A percentile compares a stretch with the other conserved stretches of the same genome.
Evolutionary conservation across 176 grass and related monocot species (phyloP).

Genomic region (Guadua angustifolia): DNA sequence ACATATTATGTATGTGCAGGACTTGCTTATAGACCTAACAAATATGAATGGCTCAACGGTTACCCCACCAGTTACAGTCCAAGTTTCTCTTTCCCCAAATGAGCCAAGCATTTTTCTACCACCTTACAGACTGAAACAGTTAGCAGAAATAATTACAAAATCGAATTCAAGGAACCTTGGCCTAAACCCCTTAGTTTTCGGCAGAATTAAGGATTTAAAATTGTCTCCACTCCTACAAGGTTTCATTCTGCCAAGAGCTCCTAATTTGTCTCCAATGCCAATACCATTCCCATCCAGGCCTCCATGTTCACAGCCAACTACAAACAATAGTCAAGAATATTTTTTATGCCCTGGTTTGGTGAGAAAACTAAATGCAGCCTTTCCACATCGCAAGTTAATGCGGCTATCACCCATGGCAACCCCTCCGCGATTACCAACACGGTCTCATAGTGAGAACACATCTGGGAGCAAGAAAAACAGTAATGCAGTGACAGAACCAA

Average conservation of each 20-base stretch:
- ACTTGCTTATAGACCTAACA: constrained; percentile 40
- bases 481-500: constrained; percentile 11
- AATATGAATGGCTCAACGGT: constrained; percentile 59
- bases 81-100: constrained; percentile 34
- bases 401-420: not conserved
- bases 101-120: not conserved
- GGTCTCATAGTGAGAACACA: not conserved
- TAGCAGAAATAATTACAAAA: constrained; percentile 38
- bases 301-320: constrained; percentile 21
- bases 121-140: constrained; percentile 31
- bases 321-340: not conserved
- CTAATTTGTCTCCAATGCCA: constrained; percentile 33
- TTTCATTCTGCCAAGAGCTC: constrained; percentile 19
- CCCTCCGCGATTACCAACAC: not conserved
- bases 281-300: constrained; percentile 3
- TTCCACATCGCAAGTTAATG: constrained; percentile 37
- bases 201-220: constrained; percentile 39
- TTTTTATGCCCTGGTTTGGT: constrained; percentile 39
- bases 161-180: constrained; percentile 44
- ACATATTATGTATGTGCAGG: constrained; percentile 36
- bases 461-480: constrained; percentile 19
- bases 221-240: constrained; percentile 36
- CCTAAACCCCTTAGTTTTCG: constrained; percentile 42
- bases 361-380: constrained; percentile 22
- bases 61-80: constrained; percentile 40